Evolutionary conservation across 768 basidiomycete species (phyloP), one percentile per base, ranked within the genome.

Genomic region (Hypholoma fasciculare): DNA sequence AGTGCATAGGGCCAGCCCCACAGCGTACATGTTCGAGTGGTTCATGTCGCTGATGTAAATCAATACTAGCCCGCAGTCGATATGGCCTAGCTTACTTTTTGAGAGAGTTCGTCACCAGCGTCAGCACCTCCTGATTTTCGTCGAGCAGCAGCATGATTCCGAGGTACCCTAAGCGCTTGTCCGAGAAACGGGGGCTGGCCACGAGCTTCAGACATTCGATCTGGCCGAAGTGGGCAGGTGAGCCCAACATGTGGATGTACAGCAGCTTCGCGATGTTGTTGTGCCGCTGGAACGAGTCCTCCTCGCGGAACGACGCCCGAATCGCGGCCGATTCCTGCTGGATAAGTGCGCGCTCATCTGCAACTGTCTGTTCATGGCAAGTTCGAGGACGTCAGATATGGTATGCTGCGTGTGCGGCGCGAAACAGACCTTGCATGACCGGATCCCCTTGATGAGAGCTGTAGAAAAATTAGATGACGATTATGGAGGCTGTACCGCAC

Each of bases 161-260:
- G 36, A 99, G 78, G 67, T 98, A 99, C 0, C 97, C 97, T 14
- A 98, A 78, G 20, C 96, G 83, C 76, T 99, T 99, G 79, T 99
- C 97, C 42, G 90, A 84, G 75, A 98, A 99, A 48, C 96, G 83
- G 14, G 95, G 94, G 68, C 94, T 94, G 34, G 95, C 95, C 39
- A 97, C 95, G 46, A 95, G 87, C 71, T 94, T 95, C 65, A 95
- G 78, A 74, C 94, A 96, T 78, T 96, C 94, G 72, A 99, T 98
- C 80, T 99, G 97, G 53, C 96, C 97, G 70, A 98, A 99, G 72
- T 99, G 97, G 30, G 97, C 97, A 8, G 95, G 94, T 46, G 96
- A 98, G 56, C 97, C 97, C 39, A 97, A 88, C 95, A 99, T 98
- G 71, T 96, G 93, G 76, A 97, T 97, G 77, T 99, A 98, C 59